Evolutionary conservation across 2,329 filamentous ascomycete species (phyloP).

Genomic region (Arthrobotrys sinensis): DNA sequence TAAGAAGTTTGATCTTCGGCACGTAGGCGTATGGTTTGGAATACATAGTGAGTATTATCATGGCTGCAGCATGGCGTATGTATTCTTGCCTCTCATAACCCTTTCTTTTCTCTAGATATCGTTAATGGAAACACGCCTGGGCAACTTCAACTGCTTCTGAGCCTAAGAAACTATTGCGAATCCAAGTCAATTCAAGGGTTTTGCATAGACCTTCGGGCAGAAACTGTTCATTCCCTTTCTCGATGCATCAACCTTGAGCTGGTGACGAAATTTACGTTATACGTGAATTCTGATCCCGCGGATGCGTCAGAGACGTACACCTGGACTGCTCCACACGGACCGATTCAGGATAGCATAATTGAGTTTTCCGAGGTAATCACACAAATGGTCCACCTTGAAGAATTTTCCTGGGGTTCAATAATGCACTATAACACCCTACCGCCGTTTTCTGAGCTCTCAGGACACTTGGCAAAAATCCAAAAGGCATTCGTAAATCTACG

Average conservation of each 20-base stretch:
- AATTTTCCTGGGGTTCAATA: slow-evolving; percentile 2
- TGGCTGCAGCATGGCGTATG: too few relatives aligned
- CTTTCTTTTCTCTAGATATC: too few relatives aligned
- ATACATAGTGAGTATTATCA: too few relatives aligned
- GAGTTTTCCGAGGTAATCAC: neutral
- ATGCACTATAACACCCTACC: neutral
- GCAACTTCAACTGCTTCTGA: neutral
- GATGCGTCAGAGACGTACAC: too few relatives aligned
- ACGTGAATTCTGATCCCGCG: neutral
- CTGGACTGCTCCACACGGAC: neutral
- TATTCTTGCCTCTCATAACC: too few relatives aligned
- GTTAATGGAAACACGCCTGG: too few relatives aligned
- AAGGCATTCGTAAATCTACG: neutral
- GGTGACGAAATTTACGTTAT: neutral
- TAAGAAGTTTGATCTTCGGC: neutral
- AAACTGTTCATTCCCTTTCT: neutral
- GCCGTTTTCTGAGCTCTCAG: neutral
- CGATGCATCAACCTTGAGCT: neutral
- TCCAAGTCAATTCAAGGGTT: slow-evolving; percentile 1
- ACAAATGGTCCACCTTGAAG: neutral
- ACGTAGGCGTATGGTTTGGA: too few relatives aligned
- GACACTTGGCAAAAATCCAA: neutral
- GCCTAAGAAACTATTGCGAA: slow-evolving; percentile 4
- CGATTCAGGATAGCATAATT: neutral
- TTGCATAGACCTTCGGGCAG: neutral